These are phyloP conservation scores for Daldinia loculata DNA, from an alignment of 495 filamentous ascomycete genomes.

Conservation along the genomic window DNA sequence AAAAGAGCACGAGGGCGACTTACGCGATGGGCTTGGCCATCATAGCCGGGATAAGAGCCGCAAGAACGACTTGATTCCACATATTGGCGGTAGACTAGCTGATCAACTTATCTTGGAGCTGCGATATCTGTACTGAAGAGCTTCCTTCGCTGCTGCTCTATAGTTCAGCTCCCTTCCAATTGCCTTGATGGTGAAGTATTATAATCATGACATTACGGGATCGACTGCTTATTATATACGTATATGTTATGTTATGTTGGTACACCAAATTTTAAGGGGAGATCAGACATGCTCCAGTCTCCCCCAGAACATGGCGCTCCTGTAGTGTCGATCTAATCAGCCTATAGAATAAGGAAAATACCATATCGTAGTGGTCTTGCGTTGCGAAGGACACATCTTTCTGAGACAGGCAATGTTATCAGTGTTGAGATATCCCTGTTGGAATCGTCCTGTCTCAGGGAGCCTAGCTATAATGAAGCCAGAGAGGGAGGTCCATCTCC, in stretches of 20 bases:
- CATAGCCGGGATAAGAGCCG: constrained; percentile 34
- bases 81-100: constrained; percentile 16
- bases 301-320: constrained; percentile 10
- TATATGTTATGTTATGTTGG: neutral
- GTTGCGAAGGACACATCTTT: constrained; percentile 6
- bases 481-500: neutral
- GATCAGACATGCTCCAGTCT: constrained; percentile 14
- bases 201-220: neutral
- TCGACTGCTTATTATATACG: constrained; percentile 22
- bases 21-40: constrained; percentile 36
- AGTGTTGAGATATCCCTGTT: constrained; percentile 1
- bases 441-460: constrained; percentile 25
- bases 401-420: constrained; percentile 16
- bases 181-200: neutral
- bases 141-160: constrained; percentile 7
- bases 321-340: constrained; percentile 19
- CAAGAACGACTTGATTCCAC: constrained; percentile 33
- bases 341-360: constrained; percentile 14
- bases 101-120: constrained; percentile 3
- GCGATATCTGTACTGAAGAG: neutral
- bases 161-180: constrained; percentile 8
- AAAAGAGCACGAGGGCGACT: neutral
- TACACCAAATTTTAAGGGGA: constrained; percentile 17
- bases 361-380: constrained; percentile 10
- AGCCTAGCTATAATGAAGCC: neutral